Evolutionary conservation across 179 eudicot genomes (phyloP).

Genomic region (Patellifolia procumbens): DNA sequence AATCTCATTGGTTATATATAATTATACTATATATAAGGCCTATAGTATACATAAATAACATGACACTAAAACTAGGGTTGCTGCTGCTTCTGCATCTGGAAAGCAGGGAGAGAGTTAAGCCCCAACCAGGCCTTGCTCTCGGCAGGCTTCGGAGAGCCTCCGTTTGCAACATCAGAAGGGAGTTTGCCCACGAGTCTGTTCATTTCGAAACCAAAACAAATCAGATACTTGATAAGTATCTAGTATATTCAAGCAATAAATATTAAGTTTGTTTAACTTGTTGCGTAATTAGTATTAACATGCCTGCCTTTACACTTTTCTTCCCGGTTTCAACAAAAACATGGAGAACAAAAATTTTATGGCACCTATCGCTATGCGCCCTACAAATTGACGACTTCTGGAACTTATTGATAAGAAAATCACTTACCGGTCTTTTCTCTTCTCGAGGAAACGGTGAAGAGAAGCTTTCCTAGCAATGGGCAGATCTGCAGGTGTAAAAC

Average conservation of each 20-base stretch:
- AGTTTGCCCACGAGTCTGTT: conserved; percentile 60
- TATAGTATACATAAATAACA: conserved; percentile 8
- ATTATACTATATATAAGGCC: not conserved
- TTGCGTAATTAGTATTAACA: conserved; percentile 10
- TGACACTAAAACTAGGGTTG: conserved; percentile 12
- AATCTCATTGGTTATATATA: conserved; percentile 25
- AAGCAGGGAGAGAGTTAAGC: conserved; percentile 41
- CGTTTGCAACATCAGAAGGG: conserved; percentile 28
- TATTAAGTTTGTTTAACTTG: not conserved
- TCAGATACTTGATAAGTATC: not conserved
- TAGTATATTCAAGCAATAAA: not conserved
- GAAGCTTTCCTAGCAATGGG: conserved; percentile 81
- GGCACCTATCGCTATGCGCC: not conserved
- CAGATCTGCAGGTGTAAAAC: conserved; percentile 48
- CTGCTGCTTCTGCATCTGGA: conserved; percentile 34
- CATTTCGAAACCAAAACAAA: not conserved
- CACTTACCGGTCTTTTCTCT: conserved; percentile 57
- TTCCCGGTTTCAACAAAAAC: not conserved
- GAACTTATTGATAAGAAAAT: too few relatives aligned
- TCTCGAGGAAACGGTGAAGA: conserved; percentile 77
- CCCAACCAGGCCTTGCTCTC: conserved; percentile 66
- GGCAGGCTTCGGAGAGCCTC: conserved; percentile 36
- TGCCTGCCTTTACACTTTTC: not conserved
- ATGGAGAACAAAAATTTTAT: not conserved
- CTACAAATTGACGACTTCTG: not conserved